A percentile compares a stretch with the other conserved stretches of the same genome.
These are phyloP conservation scores for Russula earlei DNA, from an alignment of 768 basidiomycete species.

Conservation along the genomic window DNA sequence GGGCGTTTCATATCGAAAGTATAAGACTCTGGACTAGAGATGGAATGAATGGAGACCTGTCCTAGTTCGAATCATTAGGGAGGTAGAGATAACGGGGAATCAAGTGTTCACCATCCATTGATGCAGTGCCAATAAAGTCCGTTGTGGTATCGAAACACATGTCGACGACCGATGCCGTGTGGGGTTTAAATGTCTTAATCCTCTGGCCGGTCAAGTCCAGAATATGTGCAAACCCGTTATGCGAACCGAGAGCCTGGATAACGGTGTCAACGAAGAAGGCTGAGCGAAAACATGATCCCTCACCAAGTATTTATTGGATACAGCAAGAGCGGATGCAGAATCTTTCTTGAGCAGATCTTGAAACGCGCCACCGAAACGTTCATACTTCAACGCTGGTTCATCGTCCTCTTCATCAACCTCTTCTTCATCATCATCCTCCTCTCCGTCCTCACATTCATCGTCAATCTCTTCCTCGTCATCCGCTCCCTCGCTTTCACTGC, in stretches of 20 bases:
- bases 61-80: slow-evolving; percentile 39
- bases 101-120: slow-evolving; percentile 73
- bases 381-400: slow-evolving; percentile 88
- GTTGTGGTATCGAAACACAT: slow-evolving; percentile 75
- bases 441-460: slow-evolving; percentile 23
- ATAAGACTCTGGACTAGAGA: slow-evolving; percentile 71
- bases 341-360: slow-evolving; percentile 82
- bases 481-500: slow-evolving; percentile 16
- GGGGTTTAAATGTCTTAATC: slow-evolving; percentile 85
- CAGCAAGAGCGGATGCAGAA: slow-evolving; percentile 72
- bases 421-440: slow-evolving; percentile 35
- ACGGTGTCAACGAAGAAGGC: not conserved
- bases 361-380: slow-evolving; percentile 61
- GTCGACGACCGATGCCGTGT: slow-evolving; percentile 79
- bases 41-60: slow-evolving; percentile 81
- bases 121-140: slow-evolving; percentile 87
- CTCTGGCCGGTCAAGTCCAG: slow-evolving; percentile 70
- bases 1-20: slow-evolving; percentile 87
- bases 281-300: slow-evolving; percentile 16
- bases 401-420: slow-evolving; percentile 75
- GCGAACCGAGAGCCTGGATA: slow-evolving; percentile 79
- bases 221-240: slow-evolving; percentile 85
- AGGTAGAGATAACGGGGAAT: not conserved
- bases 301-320: slow-evolving; percentile 69
- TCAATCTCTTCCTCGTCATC: slow-evolving; percentile 12